Percentiles rank a stretch among this genome's conserved stretches.
These are phyloP conservation scores for Claviceps humidiphila DNA, from an alignment of 2,329 filamentous ascomycete genomes.

Conservation along the genomic window DNA sequence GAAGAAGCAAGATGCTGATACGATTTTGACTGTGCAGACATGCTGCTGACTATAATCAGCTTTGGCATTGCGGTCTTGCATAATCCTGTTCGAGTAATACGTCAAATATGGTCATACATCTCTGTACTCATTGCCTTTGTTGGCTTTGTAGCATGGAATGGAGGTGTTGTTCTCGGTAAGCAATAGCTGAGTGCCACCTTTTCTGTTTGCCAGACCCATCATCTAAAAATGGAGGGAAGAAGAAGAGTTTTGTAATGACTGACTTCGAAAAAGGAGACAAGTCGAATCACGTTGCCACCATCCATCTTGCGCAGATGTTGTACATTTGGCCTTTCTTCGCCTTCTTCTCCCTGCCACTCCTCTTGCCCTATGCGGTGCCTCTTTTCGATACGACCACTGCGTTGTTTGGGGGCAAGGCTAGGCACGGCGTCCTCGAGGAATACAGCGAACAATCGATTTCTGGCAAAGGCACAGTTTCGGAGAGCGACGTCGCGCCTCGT, in stretches of 20 bases:
- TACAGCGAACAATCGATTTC: background rate
- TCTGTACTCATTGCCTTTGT: constrained; percentile 54
- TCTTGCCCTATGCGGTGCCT: constrained; percentile 40
- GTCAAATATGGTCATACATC: constrained; percentile 45
- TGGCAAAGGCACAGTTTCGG: background rate
- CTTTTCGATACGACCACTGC: constrained; percentile 9
- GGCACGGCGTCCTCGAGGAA: background rate
- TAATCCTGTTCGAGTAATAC: constrained; percentile 32
- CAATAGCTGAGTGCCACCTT: background rate
- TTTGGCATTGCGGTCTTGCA: constrained; percentile 43
- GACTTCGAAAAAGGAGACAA: constrained; percentile 58
- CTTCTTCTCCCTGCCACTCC: constrained; percentile 78
- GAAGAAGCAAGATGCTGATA: too few relatives aligned
- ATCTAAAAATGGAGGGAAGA: background rate
- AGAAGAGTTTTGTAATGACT: background rate
- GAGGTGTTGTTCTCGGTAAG: constrained; percentile 76
- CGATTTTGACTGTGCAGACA: constrained; percentile 27
- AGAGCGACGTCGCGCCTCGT: background rate
- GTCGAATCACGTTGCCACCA: constrained; percentile 77
- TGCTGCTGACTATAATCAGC: constrained; percentile 46
- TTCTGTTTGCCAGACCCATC: too few relatives aligned
- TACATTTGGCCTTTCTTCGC: constrained; percentile 85
- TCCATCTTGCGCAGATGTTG: constrained; percentile 84
- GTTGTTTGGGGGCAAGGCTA: background rate
- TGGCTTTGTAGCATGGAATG: constrained; percentile 73